phyloP scores from a whole-genome alignment of 192 early-diverging fungal species.

The Backusella liffmaniae region DNA sequence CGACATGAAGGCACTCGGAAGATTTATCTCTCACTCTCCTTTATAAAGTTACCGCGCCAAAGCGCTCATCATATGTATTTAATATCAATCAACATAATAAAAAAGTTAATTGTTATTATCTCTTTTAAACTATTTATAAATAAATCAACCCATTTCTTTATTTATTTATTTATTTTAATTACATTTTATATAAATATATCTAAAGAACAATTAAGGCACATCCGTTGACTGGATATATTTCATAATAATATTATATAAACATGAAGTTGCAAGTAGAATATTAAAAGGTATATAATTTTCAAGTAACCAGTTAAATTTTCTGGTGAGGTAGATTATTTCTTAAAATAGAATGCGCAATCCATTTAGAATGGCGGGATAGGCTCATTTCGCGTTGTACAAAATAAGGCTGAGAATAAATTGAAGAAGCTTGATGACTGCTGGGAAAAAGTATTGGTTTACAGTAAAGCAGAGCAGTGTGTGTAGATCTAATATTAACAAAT shows the following conservation, averaged over 20 bases:
- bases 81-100: background rate
- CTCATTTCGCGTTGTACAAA: conserved; percentile 2
- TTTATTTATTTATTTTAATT: background rate
- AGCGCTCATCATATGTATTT: background rate
- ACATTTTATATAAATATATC: background rate
- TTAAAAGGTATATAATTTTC: background rate
- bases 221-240: background rate
- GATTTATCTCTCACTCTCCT: background rate
- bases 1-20: background rate
- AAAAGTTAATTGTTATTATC: background rate
- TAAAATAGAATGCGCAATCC: background rate
- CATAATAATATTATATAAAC: conserved; percentile 1
- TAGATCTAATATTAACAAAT: background rate
- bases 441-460: conserved; percentile 14
- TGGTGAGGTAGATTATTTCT: conserved; percentile 2
- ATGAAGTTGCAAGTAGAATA: background rate
- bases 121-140: background rate
- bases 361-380: background rate
- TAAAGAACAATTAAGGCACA: background rate
- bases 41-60: background rate
- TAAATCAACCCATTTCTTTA: background rate
- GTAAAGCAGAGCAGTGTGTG: background rate
- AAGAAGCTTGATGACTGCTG: conserved; percentile 1
- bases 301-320: background rate
- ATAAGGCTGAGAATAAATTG: background rate